Percentiles rank a stretch among this genome's conserved stretches.
These are phyloP conservation scores for Suhomyces terraborum DNA, from an alignment of 1,139 yeast species.

Conservation along the genomic window DNA sequence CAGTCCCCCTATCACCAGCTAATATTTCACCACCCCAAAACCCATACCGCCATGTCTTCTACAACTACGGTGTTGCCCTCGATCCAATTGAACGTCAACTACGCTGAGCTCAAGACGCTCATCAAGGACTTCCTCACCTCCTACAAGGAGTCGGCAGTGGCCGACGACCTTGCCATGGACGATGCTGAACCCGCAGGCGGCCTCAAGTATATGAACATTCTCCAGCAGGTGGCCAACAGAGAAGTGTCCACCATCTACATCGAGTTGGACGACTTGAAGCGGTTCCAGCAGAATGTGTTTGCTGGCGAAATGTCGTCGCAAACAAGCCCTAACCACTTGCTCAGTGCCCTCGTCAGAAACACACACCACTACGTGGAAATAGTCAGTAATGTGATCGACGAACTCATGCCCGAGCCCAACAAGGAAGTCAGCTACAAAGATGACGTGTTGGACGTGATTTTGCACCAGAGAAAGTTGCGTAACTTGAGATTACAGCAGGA, in stretches of 20 bases:
- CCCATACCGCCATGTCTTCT: slow-evolving; percentile 20
- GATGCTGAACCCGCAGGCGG: slow-evolving; percentile 38
- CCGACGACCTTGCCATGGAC: slow-evolving; percentile 21
- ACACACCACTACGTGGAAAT: slow-evolving; percentile 79
- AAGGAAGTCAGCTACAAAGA: slow-evolving; percentile 76
- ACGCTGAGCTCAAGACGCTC: slow-evolving; percentile 52
- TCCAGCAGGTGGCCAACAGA: slow-evolving; percentile 84
- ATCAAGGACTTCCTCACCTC: slow-evolving; percentile 62
- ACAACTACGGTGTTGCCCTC: slow-evolving; percentile 52
- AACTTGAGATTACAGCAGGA: slow-evolving; percentile 75
- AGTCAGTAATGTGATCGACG: slow-evolving; percentile 74
- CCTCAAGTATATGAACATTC: slow-evolving; percentile 73
- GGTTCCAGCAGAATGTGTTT: slow-evolving; percentile 55
- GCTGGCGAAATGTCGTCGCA: slow-evolving; percentile 19
- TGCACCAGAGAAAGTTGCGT: slow-evolving; percentile 84
- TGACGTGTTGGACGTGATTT: slow-evolving; percentile 89
- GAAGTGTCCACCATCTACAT: slow-evolving; percentile 66
- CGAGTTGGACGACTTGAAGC: slow-evolving; percentile 81
- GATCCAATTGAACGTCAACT: slow-evolving; percentile 63
- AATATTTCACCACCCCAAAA: slow-evolving; percentile 3
- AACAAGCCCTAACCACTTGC: slow-evolving; percentile 39
- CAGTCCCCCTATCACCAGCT: slow-evolving; percentile 3
- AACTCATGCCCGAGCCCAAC: slow-evolving; percentile 80
- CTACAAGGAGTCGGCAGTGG: slow-evolving; percentile 47
- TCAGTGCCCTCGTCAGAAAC: slow-evolving; percentile 65